Conservation (phyloP, 2,329 filamentous ascomycete species). For the Tolypocladium endophyticum region DNA sequence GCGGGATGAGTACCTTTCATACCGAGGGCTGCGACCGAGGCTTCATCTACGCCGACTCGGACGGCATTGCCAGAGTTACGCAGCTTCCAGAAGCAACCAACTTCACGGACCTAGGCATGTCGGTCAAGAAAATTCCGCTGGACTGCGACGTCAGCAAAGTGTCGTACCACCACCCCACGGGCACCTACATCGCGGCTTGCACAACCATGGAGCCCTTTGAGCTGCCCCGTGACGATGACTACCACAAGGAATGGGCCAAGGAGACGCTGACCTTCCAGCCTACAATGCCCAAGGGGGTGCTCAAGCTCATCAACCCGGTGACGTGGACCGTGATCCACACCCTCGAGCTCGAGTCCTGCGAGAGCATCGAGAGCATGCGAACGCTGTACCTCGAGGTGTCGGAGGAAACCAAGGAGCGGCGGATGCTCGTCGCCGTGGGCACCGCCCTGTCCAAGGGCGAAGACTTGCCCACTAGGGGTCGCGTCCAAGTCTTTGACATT, state of each 20-base stretch:
- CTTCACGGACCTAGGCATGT: slow-evolving; percentile 66
- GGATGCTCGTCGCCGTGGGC: slow-evolving; percentile 72
- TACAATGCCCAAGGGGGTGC: slow-evolving; percentile 55
- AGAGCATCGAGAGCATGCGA: slow-evolving; percentile 72
- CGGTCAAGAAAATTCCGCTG: slow-evolving; percentile 60
- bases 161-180: slow-evolving; percentile 64
- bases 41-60: slow-evolving; percentile 69
- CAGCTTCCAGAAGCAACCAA: slow-evolving; percentile 57
- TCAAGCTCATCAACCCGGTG: slow-evolving; percentile 70
- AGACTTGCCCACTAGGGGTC: slow-evolving; percentile 75
- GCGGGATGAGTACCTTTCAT: slow-evolving; percentile 66
- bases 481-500: slow-evolving; percentile 84
- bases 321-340: slow-evolving; percentile 73
- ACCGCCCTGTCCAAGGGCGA: slow-evolving; percentile 83
- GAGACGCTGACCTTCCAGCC: slow-evolving; percentile 59
- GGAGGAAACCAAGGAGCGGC: slow-evolving; percentile 79
- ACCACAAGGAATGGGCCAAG: slow-evolving; percentile 68
- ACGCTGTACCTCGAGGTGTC: slow-evolving; percentile 81
- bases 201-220: slow-evolving; percentile 61
- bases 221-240: slow-evolving; percentile 76
- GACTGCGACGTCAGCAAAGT: slow-evolving; percentile 61
- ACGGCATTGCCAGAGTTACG: slow-evolving; percentile 64
- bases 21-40: slow-evolving; percentile 68
- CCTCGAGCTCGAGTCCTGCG: slow-evolving; percentile 60
- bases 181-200: slow-evolving; percentile 68